Base-by-base conservation (phyloP, 2,329 filamentous ascomycete species). In the Aspergillus niger region DNA sequence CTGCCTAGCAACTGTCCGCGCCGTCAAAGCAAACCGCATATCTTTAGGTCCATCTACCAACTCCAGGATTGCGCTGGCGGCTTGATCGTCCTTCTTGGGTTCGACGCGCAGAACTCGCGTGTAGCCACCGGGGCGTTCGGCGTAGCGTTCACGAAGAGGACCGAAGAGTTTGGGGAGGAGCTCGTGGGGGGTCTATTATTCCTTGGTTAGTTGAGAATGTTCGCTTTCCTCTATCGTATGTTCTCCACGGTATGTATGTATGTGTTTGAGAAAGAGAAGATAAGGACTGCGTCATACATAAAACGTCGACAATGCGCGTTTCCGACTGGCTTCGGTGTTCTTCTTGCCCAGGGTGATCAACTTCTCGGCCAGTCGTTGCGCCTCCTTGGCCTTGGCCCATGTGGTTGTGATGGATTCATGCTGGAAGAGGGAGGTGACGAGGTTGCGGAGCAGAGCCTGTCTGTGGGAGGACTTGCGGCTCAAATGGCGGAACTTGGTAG, bases 351-450 rank as follows among this genome's bases (percentile, higher is more conserved):
- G 78, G 4, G 93, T 97, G 71, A 99, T 93, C 67, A 98, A 83
- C 82, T 96, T 96, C 75, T 99, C 95, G 7, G 93, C 95, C 69
- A 98, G 77, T 47, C 91, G 86, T 80, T 99, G 95, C 20, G 95
- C 91, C 81, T 99, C 95, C 80, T 98, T 99, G 51, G 95, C 95
- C 81, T 98, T 98, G 76, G 90, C 89, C 85, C 91, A 97, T 80
- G 95, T 97, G 54, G 95, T 99, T 65, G 89, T 88, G 80, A 99
- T 96, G 65, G 91, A 88, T 82, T 99, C 95, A 78, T 96, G 88
- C 78, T 91, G 85, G 80, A 99, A 90, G 67, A 99, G 90, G 57
- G 94, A 95, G 68, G 94, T 97, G 76, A 98, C 93, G 63, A 99
- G 84, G 80, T 98, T 97, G 73, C 95, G 92, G 68, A 99, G 88